Conservation (phyloP, 345 rosid species). For the Brassica carinata region DNA sequence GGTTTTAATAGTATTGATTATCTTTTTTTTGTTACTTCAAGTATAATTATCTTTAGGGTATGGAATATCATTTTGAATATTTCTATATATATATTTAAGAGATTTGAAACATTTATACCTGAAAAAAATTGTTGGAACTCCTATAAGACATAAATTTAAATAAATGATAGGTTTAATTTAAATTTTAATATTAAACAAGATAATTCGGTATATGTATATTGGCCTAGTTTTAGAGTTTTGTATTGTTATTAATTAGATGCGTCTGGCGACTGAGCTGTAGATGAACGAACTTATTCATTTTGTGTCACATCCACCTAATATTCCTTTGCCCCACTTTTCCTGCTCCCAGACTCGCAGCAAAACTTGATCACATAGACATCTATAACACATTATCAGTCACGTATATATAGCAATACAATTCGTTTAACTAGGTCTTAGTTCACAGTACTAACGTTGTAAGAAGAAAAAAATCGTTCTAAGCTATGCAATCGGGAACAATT, state of each 20-base stretch:
- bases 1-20: too few relatives aligned
- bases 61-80: background rate
- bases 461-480: background rate
- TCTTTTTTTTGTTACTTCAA: background rate
- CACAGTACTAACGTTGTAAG: background rate
- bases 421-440: background rate
- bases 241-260: conserved; percentile 17
- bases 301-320: conserved; percentile 42
- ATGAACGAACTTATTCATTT: conserved; percentile 39
- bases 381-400: background rate
- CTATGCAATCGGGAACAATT: background rate
- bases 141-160: background rate
- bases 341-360: conserved; percentile 41
- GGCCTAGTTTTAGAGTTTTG: conserved; percentile 16
- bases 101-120: background rate
- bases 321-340: conserved; percentile 31
- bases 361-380: conserved; percentile 5
- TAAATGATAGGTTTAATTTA: background rate
- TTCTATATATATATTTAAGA: background rate
- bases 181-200: background rate
- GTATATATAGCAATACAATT: background rate
- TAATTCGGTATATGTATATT: background rate
- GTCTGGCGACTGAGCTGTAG: conserved; percentile 27
- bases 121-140: background rate
- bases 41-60: background rate